Evolutionary conservation across 768 basidiomycete species (phyloP).

Genomic region (Glaciozyma martinii): DNA sequence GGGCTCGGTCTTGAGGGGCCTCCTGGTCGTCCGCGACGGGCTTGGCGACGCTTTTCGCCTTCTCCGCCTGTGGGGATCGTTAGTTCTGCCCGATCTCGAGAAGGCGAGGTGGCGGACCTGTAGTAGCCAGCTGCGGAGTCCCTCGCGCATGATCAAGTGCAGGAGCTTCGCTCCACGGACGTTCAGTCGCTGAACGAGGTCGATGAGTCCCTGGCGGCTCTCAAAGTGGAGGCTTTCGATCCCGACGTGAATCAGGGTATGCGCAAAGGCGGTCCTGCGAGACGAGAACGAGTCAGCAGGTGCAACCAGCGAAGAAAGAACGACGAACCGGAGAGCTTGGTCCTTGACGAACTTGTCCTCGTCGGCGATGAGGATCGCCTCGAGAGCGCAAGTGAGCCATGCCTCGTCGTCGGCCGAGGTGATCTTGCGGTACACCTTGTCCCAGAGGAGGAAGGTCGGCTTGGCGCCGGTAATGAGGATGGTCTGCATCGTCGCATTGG

Average conservation of each 20-base stretch:
- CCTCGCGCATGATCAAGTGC: conserved; percentile 53
- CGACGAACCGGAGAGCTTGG: conserved; percentile 50
- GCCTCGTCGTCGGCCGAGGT: conserved; percentile 52
- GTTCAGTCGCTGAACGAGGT: conserved; percentile 44
- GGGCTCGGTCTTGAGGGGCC: conserved; percentile 36
- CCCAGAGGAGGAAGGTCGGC: conserved; percentile 77
- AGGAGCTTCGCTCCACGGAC: conserved; percentile 46
- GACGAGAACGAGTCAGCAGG: not conserved
- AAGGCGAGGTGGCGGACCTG: not conserved
- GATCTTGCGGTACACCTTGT: conserved; percentile 73
- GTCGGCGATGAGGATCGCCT: conserved; percentile 44
- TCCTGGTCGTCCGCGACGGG: conserved; percentile 43
- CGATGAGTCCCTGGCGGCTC: conserved; percentile 48
- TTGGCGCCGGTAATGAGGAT: conserved; percentile 49
- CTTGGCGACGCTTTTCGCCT: conserved; percentile 33
- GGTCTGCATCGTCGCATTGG: conserved; percentile 35
- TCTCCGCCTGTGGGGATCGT: conserved; percentile 1
- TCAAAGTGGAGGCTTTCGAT: conserved; percentile 53
- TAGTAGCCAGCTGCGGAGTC: conserved; percentile 40
- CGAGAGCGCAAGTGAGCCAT: conserved; percentile 65
- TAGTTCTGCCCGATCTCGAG: not conserved
- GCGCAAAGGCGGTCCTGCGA: conserved; percentile 49
- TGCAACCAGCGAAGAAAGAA: not conserved
- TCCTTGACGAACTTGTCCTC: conserved; percentile 43
- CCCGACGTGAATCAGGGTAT: conserved; percentile 59